Conservation (phyloP, 164 flowering plant genomes). For the Vitis amurensis region DNA sequence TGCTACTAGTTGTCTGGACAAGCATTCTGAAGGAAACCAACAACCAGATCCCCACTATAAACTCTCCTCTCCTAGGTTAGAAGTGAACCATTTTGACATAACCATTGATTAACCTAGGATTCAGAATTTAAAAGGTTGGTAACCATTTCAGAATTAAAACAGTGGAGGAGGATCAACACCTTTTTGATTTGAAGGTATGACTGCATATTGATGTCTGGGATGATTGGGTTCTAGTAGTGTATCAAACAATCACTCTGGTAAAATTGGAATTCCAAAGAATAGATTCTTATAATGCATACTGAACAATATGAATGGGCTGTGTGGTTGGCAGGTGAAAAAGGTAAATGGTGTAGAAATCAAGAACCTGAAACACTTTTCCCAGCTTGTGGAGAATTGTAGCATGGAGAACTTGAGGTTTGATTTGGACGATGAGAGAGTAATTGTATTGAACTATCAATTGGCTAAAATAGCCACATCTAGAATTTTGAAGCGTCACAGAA, state of each 20-base stretch:
- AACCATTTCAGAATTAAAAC: no score
- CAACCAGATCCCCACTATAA: not conserved
- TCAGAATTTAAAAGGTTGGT: no score
- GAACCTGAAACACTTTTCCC: conserved; percentile 73
- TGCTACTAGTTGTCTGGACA: not conserved
- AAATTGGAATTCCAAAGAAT: no score
- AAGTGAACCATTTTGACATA: no score
- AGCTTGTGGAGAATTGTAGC: conserved; percentile 61
- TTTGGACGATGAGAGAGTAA: conserved; percentile 86
- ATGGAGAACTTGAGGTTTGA: conserved; percentile 72
- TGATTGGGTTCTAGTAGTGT: no score
- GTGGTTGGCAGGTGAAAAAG: conserved; percentile 59
- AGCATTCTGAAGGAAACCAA: not conserved
- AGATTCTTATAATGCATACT: not conserved
- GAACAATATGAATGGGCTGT: not conserved
- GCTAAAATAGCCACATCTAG: conserved; percentile 78
- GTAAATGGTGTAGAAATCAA: conserved; percentile 72
- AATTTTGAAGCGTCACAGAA: conserved; percentile 79
- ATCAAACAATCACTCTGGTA: no score
- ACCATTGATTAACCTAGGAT: no score
- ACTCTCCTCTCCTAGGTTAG: no score
- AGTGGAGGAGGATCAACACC: no score
- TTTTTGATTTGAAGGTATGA: no score
- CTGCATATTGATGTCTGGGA: no score
- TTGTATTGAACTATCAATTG: conserved; percentile 55